phyloP scores from a whole-genome alignment of 176 grass and related monocot species.

The Musa troglodytarum region DNA sequence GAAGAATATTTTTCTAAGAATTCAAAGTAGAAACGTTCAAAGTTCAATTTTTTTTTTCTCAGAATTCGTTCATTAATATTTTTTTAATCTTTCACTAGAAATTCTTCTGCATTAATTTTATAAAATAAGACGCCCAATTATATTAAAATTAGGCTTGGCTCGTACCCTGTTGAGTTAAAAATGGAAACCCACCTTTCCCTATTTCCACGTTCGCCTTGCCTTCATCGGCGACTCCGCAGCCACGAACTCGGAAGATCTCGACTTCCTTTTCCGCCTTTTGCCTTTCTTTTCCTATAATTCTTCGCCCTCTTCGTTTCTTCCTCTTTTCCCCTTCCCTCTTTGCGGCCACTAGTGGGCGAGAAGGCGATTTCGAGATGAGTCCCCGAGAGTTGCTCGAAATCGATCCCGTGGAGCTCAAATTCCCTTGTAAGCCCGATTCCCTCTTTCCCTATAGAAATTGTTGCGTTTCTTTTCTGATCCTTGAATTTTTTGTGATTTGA shows the following conservation, averaged over 20 bases:
- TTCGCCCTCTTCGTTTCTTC: background rate
- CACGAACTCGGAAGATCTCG: background rate
- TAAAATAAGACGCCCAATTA: too few species aligned
- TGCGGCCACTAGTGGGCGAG: background rate
- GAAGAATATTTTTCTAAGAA: too few species aligned
- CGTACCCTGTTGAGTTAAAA: background rate
- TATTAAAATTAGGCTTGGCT: too few species aligned
- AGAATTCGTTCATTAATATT: too few species aligned
- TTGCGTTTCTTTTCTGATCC: background rate
- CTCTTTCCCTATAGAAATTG: too few species aligned
- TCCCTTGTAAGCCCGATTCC: slow-evolving; percentile 7
- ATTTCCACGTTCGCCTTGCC: background rate
- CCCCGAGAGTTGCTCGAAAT: slow-evolving; percentile 6
- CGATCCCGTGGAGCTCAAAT: slow-evolving; percentile 5
- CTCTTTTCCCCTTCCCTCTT: background rate
- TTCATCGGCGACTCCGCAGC: background rate
- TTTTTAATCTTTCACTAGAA: too few species aligned
- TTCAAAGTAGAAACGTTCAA: too few species aligned
- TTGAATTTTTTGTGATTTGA: background rate
- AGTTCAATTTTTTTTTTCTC: too few species aligned
- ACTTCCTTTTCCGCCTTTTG: background rate
- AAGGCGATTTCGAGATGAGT: slow-evolving; percentile 1
- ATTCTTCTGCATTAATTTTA: too few species aligned
- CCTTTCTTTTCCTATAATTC: background rate
- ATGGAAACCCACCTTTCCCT: background rate